A percentile compares a stretch with the other conserved stretches of the same genome.
Evolutionary conservation across 306 rosid species (phyloP).

Genomic region (Malus asiatica): DNA sequence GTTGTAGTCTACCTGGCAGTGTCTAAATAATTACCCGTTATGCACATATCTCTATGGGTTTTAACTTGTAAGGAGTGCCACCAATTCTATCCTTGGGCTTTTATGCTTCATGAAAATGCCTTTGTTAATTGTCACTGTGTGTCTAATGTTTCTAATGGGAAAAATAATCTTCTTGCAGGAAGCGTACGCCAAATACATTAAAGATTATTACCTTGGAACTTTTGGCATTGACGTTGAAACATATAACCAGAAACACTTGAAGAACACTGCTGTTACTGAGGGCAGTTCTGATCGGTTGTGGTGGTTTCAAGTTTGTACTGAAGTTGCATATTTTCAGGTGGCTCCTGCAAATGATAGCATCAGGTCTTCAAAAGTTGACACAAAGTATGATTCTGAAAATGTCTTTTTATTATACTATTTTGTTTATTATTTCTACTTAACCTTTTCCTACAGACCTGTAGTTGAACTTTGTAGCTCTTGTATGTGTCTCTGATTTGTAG

Average conservation of each 20-base stretch:
- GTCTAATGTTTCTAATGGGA: conserved; percentile 19
- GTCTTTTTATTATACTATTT: not conserved
- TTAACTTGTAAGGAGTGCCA: conserved; percentile 1
- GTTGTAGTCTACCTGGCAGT: not conserved
- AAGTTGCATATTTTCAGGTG: conserved; percentile 95
- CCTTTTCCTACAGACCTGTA: not conserved
- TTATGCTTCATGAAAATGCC: conserved; percentile 8
- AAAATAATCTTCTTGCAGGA: conserved; percentile 44
- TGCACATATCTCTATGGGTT: not conserved
- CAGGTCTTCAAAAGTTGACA: conserved; percentile 72
- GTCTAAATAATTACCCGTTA: not conserved
- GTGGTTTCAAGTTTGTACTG: conserved; percentile 99
- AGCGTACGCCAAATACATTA: conserved; percentile 69
- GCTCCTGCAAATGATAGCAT: conserved; percentile 85
- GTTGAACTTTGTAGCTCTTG: not conserved
- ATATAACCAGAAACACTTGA: conserved; percentile 63
- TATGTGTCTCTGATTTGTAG: conserved; percentile 7
- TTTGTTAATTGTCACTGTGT: not conserved
- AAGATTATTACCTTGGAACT: conserved; percentile 48
- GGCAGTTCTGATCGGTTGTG: conserved; percentile 62
- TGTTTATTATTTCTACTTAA: not conserved
- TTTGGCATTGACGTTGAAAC: conserved; percentile 34
- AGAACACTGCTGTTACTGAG: conserved; percentile 46
- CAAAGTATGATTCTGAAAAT: conserved; percentile 34
- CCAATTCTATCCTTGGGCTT: not conserved